A percentile compares a stretch with the other conserved stretches of the same genome.
Conservation (phyloP, 148 eudicot species). For the Camellia granthamiana region DNA sequence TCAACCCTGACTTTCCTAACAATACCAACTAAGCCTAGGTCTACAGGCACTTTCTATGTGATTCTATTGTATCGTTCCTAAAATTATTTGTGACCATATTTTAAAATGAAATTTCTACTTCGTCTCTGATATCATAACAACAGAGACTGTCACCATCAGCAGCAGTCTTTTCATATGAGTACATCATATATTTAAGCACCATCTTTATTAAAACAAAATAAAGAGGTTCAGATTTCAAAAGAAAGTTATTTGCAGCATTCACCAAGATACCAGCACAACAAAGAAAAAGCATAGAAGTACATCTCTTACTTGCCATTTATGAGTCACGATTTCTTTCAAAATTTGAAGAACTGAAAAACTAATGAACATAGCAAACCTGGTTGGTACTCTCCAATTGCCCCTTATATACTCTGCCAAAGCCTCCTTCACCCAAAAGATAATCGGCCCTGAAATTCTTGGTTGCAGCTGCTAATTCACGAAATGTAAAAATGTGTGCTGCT, state of each 20-base stretch:
- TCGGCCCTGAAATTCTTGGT: slow-evolving; percentile 57
- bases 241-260: background rate
- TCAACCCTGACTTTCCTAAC: background rate
- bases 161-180: background rate
- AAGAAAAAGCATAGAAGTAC: background rate
- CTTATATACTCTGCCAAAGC: slow-evolving; percentile 57
- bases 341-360: background rate
- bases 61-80: background rate
- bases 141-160: background rate
- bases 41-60: background rate
- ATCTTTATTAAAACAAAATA: background rate
- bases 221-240: background rate
- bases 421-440: slow-evolving; percentile 61
- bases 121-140: background rate
- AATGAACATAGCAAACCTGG: slow-evolving; percentile 35
- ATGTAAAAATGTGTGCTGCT: slow-evolving; percentile 56
- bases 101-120: too few species aligned
- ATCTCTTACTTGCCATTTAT: background rate
- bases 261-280: background rate
- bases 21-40: background rate
- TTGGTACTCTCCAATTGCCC: slow-evolving; percentile 49
- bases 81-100: background rate
- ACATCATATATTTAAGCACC: background rate
- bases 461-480: slow-evolving; percentile 59
- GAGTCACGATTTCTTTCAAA: background rate